Percentiles rank a stretch among this genome's conserved stretches.
Conservation (phyloP, 208 protist genomes). For the Crithidia thermophila region DNA sequence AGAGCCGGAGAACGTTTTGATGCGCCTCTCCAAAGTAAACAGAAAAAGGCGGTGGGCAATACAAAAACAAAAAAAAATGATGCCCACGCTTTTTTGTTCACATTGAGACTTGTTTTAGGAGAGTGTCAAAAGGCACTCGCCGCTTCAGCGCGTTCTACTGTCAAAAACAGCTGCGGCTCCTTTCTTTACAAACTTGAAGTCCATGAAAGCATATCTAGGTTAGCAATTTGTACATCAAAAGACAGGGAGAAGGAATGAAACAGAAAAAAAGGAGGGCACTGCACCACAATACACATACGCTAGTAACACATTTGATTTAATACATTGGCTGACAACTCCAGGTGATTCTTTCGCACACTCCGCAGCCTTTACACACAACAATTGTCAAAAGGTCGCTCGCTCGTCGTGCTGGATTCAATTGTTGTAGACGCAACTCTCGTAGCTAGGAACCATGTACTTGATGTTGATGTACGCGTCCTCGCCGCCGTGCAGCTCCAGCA, state of each 20-base stretch:
- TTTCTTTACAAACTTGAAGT: too few species aligned
- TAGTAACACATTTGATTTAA: too few species aligned
- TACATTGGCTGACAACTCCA: not conserved
- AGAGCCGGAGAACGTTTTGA: too few species aligned
- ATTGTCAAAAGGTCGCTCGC: not conserved
- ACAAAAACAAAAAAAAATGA: not conserved
- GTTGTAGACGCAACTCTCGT: conserved; percentile 92
- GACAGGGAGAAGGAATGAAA: not conserved
- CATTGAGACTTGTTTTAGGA: too few species aligned
- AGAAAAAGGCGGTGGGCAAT: too few species aligned
- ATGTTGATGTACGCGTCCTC: conserved; percentile 96
- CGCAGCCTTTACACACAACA: conserved; percentile 5
- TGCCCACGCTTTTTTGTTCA: too few species aligned
- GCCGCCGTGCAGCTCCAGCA: conserved; percentile 92
- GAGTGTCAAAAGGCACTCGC: too few species aligned
- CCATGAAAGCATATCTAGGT: too few species aligned
- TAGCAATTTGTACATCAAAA: too few species aligned
- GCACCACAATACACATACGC: not conserved
- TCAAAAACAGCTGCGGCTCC: too few species aligned
- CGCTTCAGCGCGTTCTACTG: too few species aligned
- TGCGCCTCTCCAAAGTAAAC: too few species aligned
- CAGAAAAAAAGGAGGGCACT: not conserved
- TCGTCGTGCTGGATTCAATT: conserved; percentile 47
- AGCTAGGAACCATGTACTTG: conserved; percentile 96
- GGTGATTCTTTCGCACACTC: not conserved